Evolutionary conservation across 2,329 filamentous ascomycete genomes (phyloP), one percentile per base, ranked within the genome.

Genomic region (Microdochium trichocladiopsis): DNA sequence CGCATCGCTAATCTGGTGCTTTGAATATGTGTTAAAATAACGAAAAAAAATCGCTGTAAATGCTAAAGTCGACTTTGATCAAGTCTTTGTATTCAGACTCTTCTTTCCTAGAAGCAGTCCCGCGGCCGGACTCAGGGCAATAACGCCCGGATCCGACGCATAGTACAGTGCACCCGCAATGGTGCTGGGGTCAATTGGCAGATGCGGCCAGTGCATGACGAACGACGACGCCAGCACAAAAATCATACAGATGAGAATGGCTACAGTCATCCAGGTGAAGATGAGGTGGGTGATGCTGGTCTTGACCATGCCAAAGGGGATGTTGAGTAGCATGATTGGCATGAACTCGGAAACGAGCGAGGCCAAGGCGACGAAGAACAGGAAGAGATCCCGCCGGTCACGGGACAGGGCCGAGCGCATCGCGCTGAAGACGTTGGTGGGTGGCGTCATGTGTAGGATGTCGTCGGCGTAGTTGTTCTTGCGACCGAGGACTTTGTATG

Each of bases 311-410:
- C 65, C 70, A 61, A 72, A 76, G 2, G 73, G 73, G 8, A 77
- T 66, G 56, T 76, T 77, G 55, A 71, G 64, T 4, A 78, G 66
- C 2, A 75, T 64, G 25, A 76, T 68, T 1, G 73, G 74, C 37
- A 78, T 66, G 53, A 76, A 74, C 49, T 77, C 74, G 22, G 72
- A 67, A 3, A 76, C 61, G n/a, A 74, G 64, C 11, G 70, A 65
- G 55, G 71, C 66, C 10, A 71, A 52, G 2, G 69, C 67, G 11
- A 69, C 64, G 10, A 64, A 54, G 37, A 68, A 60, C 2, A 72
- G 61, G 55, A 72, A 70, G 10, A 63, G 55, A 36, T 75, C 66
- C 25, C 50, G 50, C 37, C 55, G 49, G 18, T 58, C 55, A 18
- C 66, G 57, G 9, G 56, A 41, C n/a, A 70, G 49, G 10, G 68